Evolutionary conservation across 139 green algal genomes (phyloP), one percentile per base, ranked within the genome.

Genomic region (Auxenochlorella pyrenoidosa): DNA sequence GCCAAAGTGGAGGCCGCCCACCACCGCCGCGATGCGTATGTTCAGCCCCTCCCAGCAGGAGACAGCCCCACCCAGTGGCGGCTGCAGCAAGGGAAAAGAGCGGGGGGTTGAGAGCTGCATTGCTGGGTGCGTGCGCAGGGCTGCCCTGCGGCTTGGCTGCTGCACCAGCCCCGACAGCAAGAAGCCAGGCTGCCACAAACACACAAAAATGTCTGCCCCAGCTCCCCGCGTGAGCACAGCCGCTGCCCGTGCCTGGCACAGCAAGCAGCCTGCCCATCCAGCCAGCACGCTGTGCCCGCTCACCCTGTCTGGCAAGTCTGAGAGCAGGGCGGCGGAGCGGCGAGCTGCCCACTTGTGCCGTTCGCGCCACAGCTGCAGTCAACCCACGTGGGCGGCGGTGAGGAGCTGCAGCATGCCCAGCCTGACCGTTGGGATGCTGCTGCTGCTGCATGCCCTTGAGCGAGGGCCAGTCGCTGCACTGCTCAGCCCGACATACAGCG

Each of bases 281-380:
- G 38, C 71, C 32, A 78, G 71, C 71, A 47, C 5, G 10, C 19
- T 36, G 41, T 26, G 15, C 13, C 72, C 63, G 28, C 34, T 32
- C 80, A 85, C 80, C 60, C 28, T 77, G 21, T 82, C 72, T 8
- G 84, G 83, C 63, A 90, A 60, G 70, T 89, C 78, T 3, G 32
- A 32, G 59, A 93, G 78, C 79, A 93, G 41, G 21, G 59, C 77
- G 21, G 86, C 90, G 32, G 89, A 79, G n/a, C 83, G 85, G 75
- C 86, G 77, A 0, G 90, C 90, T 16, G 90, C 90, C 90, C 90
- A 93, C 84, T 91, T 91, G 77, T 93, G 90, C 47, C 79, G 76
- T 22, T 41, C 38, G 41, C 84, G 81, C 78, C 83, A 93, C 22
- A 79, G 85, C 85, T 93, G 85, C 44, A 86, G 78, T 15, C 43